Conservation (phyloP, 352 stramenopile genomes). For the Globisporangium abappressorium region DNA sequence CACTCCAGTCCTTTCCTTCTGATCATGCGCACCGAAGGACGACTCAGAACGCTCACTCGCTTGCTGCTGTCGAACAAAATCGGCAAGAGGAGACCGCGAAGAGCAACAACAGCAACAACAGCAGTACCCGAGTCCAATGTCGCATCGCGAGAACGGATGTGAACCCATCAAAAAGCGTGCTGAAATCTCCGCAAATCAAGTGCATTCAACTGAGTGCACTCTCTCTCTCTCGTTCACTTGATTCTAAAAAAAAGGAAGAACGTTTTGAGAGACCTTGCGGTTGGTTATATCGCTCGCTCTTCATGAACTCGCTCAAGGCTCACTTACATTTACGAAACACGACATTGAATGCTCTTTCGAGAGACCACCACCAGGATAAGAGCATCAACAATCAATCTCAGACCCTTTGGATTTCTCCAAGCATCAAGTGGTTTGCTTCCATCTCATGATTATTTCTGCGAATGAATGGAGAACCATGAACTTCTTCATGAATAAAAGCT, state of each 20-base stretch:
- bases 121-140: not conserved
- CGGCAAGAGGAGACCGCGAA: not conserved
- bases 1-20: not conserved
- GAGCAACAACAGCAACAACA: not conserved
- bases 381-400: not conserved
- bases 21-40: not conserved
- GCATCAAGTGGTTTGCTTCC: not conserved
- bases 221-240: not conserved
- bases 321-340: not conserved
- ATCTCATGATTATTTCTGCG: not conserved
- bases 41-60: not conserved
- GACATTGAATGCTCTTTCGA: not conserved
- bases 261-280: not conserved
- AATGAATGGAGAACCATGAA: not conserved
- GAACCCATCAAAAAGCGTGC: not conserved
- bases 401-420: not conserved
- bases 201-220: not conserved
- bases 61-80: not conserved
- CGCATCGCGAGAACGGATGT: not conserved
- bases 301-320: not conserved
- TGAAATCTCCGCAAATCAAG: not conserved
- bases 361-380: not conserved
- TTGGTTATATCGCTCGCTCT: not conserved
- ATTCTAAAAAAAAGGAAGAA: slow-evolving; percentile 2
- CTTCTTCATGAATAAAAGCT: not conserved